Evolutionary conservation across 1,284 basidiomycete species (phyloP).

Genomic region (Rhodotorula sp.): DNA sequence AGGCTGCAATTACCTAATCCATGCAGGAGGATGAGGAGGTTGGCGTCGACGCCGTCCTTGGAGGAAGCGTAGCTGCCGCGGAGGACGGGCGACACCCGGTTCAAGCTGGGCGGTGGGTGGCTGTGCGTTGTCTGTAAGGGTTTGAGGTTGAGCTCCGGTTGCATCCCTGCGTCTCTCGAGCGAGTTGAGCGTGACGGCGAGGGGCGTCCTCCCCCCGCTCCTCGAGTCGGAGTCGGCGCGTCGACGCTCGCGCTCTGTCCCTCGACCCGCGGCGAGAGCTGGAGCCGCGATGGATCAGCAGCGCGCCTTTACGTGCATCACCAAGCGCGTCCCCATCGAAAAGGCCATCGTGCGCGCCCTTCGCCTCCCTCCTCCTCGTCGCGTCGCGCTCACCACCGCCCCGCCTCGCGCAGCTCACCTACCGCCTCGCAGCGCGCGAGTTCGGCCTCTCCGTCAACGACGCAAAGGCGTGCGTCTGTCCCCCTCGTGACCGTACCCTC

Average conservation of each 20-base stretch:
- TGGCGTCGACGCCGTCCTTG: constrained; percentile 46
- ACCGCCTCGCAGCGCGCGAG: constrained; percentile 32
- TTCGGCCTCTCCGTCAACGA: constrained; percentile 23
- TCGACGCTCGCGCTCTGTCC: not conserved
- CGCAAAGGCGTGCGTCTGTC: constrained; percentile 21
- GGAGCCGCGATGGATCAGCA: constrained; percentile 24
- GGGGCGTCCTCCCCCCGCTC: too few species aligned
- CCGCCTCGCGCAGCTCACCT: constrained; percentile 25
- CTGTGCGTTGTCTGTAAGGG: not conserved
- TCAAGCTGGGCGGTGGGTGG: constrained; percentile 7
- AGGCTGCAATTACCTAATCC: constrained; percentile 45
- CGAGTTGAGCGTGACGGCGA: too few species aligned
- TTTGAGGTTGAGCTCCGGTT: constrained; percentile 7
- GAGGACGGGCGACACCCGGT: not conserved
- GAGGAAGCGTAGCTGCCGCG: constrained; percentile 41
- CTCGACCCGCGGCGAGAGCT: not conserved
- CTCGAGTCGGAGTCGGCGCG: not conserved
- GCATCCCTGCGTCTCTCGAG: too few species aligned
- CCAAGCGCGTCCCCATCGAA: constrained; percentile 32
- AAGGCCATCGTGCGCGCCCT: constrained; percentile 16
- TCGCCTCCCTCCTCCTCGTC: not conserved
- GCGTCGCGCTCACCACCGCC: not conserved
- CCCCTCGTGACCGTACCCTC: too few species aligned
- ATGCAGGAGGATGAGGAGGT: constrained; percentile 51
- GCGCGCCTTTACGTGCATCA: constrained; percentile 23